These are phyloP conservation scores for Ogataea trehaloabstinens DNA, from an alignment of 805 yeast genomes.

Conservation along the genomic window DNA sequence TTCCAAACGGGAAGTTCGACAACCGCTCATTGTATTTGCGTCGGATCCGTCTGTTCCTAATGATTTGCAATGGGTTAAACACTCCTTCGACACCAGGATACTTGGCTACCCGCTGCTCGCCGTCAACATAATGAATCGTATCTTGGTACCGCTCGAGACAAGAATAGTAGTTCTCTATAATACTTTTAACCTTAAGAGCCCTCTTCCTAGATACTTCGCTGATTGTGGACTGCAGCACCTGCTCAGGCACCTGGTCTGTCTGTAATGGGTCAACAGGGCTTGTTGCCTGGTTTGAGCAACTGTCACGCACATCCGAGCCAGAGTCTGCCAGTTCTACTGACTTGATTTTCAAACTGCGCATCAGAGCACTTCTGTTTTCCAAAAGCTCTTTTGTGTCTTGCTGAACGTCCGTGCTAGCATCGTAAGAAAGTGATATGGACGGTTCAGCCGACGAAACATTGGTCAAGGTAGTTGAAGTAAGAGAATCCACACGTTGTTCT, in stretches of 20 bases:
- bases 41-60: conserved; percentile 65
- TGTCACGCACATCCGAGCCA: conserved; percentile 1
- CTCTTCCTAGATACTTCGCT: conserved; percentile 41
- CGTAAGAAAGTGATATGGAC: not conserved
- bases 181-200: conserved; percentile 48
- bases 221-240: conserved; percentile 8
- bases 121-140: conserved; percentile 23
- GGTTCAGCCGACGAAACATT: conserved; percentile 4
- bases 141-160: conserved; percentile 43
- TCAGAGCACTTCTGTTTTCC: conserved; percentile 41
- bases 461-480: conserved; percentile 8
- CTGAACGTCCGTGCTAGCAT: conserved; percentile 14
- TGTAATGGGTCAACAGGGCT: not conserved
- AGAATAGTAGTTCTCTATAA: conserved; percentile 49
- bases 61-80: conserved; percentile 81
- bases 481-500: conserved; percentile 6
- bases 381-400: conserved; percentile 40
- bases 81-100: conserved; percentile 60
- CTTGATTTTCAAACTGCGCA: conserved; percentile 39
- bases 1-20: conserved; percentile 41
- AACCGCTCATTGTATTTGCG: conserved; percentile 49
- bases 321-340: conserved; percentile 11
- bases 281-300: not conserved
- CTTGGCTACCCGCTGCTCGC: conserved; percentile 8
- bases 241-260: not conserved